Percentiles rank a stretch among this genome's conserved stretches.
phyloP scores from a whole-genome alignment of 2,329 filamentous ascomycete genomes.

The Cladosporium sp. region DNA sequence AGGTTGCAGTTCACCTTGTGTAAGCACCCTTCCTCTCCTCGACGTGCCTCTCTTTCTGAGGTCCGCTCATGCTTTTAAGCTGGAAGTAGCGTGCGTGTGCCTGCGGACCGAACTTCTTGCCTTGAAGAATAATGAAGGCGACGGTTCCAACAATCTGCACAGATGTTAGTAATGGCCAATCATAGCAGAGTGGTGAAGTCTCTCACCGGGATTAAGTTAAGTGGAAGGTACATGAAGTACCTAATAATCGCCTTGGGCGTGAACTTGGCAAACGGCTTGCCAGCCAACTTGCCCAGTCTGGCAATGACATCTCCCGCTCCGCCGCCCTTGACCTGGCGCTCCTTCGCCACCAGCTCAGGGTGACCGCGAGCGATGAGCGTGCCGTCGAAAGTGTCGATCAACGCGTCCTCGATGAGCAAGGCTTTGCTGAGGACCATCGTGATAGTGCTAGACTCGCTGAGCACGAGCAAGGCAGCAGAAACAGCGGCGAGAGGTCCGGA shows the following conservation, averaged over 20 bases:
- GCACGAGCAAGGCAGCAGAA: slow-evolving; percentile 64
- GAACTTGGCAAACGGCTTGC: slow-evolving; percentile 52
- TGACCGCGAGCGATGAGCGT: slow-evolving; percentile 53
- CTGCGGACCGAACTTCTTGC: slow-evolving; percentile 48
- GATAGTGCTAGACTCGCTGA: slow-evolving; percentile 47
- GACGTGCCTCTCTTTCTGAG: slow-evolving; percentile 65
- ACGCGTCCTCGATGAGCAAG: slow-evolving; percentile 74
- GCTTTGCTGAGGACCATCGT: slow-evolving; percentile 57
- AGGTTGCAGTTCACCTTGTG: slow-evolving; percentile 59
- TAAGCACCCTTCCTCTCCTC: slow-evolving; percentile 70
- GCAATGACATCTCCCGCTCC: slow-evolving; percentile 48
- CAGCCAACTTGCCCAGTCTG: slow-evolving; percentile 54
- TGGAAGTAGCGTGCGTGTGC: slow-evolving; percentile 74
- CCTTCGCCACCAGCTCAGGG: slow-evolving; percentile 64
- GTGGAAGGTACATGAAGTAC: slow-evolving; percentile 79
- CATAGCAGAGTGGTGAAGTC: neutral
- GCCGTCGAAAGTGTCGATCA: slow-evolving; percentile 87
- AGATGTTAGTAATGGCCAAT: slow-evolving; percentile 19
- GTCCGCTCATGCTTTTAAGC: slow-evolving; percentile 74
- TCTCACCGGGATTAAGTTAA: slow-evolving; percentile 76
- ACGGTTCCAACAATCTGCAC: slow-evolving; percentile 67
- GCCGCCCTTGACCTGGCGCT: slow-evolving; percentile 63
- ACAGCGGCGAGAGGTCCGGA: slow-evolving; percentile 78
- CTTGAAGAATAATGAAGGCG: slow-evolving; percentile 73
- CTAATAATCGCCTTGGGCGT: slow-evolving; percentile 61